These are phyloP conservation scores for Sporothrix mexicana DNA, from an alignment of 2,329 filamentous ascomycete species.

Conservation along the genomic window DNA sequence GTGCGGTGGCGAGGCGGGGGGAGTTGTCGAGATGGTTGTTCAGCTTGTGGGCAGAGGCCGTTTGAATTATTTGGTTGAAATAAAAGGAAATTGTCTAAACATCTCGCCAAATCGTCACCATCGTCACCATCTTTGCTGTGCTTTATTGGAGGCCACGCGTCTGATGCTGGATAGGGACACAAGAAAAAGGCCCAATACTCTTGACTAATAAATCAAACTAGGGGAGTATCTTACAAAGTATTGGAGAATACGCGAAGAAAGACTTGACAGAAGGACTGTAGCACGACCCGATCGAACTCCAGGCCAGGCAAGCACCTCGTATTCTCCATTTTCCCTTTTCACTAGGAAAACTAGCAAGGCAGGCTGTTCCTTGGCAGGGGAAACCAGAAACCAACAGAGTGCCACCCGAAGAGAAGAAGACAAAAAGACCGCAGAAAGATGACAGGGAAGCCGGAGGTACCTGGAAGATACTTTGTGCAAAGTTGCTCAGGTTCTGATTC, in stretches of 20 bases:
- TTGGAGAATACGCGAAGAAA: not conserved
- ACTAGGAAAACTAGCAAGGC: not conserved
- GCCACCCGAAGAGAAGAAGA: not conserved
- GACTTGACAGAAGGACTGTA: not conserved
- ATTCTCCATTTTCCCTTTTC: not conserved
- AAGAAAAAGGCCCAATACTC: too few species aligned
- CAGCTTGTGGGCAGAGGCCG: too few species aligned
- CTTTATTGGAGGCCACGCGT: not conserved
- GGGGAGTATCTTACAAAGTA: not conserved
- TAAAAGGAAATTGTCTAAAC: too few species aligned
- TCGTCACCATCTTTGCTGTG: not conserved
- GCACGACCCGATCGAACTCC: too few species aligned
- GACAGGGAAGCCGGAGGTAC: constrained; percentile 14
- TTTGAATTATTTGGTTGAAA: too few species aligned
- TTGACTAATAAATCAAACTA: not conserved
- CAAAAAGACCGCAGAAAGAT: not conserved
- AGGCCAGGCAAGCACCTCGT: not conserved
- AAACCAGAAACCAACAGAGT: not conserved
- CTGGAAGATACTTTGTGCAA: not conserved
- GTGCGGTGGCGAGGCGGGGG: constrained; percentile 13
- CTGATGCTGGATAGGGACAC: not conserved
- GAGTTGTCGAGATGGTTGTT: too few species aligned
- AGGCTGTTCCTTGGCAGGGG: constrained; percentile 1
- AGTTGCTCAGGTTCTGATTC: too few species aligned
- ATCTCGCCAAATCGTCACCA: not conserved